A percentile compares a stretch with the other conserved stretches of the same genome.
Evolutionary conservation across 177 flowering plant genomes (phyloP).

Genomic region (Telopea speciosissima): DNA sequence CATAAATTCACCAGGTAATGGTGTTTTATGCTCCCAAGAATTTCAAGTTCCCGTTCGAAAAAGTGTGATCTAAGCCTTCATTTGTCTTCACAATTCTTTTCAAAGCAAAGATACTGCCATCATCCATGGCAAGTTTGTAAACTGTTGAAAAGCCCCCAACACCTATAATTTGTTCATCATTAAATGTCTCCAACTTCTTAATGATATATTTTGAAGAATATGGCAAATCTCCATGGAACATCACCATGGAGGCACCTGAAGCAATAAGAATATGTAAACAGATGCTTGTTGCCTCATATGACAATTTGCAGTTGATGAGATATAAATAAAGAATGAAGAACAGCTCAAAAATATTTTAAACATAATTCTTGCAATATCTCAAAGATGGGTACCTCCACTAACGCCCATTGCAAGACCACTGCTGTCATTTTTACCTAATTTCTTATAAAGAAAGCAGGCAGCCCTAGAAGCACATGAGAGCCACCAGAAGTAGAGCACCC

Average conservation of each 20-base stretch:
- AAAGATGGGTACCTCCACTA: conserved; percentile 53
- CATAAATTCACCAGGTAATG: conserved; percentile 87
- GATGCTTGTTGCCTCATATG: not conserved
- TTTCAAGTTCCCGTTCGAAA: conserved; percentile 96
- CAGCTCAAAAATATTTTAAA: not conserved
- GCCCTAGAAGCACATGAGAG: conserved; percentile 99
- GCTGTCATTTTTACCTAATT: conserved; percentile 66
- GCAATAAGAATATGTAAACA: conserved; percentile 9
- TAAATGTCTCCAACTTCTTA: conserved; percentile 73
- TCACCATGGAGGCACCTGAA: conserved; percentile 94
- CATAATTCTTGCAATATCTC: not conserved
- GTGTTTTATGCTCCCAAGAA: conserved; percentile 96
- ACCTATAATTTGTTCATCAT: conserved; percentile 86
- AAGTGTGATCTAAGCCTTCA: conserved; percentile 90
- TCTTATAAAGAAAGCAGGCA: conserved; percentile 91
- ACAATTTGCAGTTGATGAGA: not conserved
- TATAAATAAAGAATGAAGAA: not conserved
- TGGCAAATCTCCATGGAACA: conserved; percentile 98
- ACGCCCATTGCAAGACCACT: conserved; percentile 72
- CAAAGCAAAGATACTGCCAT: conserved; percentile 87
- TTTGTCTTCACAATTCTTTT: conserved; percentile 81
- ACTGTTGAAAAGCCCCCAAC: conserved; percentile 93
- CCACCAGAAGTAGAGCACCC: conserved; percentile 92
- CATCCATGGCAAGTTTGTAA: conserved; percentile 94
- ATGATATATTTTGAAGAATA: conserved; percentile 93